Evolutionary conservation across 495 filamentous ascomycete genomes (phyloP).

Genomic region (Hypoxylon cercidicola): DNA sequence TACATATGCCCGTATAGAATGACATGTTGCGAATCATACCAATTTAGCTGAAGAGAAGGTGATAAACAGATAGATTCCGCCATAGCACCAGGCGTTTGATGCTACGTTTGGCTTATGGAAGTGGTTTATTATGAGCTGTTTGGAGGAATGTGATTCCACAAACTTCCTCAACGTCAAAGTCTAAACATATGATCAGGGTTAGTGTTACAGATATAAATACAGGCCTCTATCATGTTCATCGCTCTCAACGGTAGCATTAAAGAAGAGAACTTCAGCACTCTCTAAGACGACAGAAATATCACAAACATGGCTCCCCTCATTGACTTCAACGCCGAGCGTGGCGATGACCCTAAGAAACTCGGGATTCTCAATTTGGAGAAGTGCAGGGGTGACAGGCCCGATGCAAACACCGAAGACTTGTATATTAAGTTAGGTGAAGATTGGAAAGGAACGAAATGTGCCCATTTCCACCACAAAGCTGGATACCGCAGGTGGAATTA

Average conservation of each 20-base stretch:
- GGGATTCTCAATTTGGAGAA: slow-evolving; percentile 34
- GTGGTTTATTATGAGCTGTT: background rate
- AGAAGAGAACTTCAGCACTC: background rate
- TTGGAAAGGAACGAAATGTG: slow-evolving; percentile 14
- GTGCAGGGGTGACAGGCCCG: slow-evolving; percentile 21
- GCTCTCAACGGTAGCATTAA: background rate
- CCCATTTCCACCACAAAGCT: slow-evolving; percentile 29
- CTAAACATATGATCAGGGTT: background rate
- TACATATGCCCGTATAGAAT: slow-evolving; percentile 5
- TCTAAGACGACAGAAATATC: background rate
- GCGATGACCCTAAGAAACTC: slow-evolving; percentile 33
- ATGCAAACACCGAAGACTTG: slow-evolving; percentile 19
- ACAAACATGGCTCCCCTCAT: slow-evolving; percentile 15
- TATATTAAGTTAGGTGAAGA: slow-evolving; percentile 33
- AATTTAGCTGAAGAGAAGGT: background rate
- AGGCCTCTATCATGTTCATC: background rate
- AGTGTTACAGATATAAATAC: background rate
- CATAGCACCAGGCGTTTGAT: background rate
- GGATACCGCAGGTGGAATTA: slow-evolving; percentile 24
- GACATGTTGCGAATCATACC: slow-evolving; percentile 17
- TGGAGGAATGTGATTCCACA: slow-evolving; percentile 2
- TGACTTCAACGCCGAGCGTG: slow-evolving; percentile 25
- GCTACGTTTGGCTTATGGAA: background rate
- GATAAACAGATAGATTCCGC: background rate
- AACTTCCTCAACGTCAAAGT: background rate